Base-by-base conservation (phyloP, 768 basidiomycete genomes). In the Russula virescens region DNA sequence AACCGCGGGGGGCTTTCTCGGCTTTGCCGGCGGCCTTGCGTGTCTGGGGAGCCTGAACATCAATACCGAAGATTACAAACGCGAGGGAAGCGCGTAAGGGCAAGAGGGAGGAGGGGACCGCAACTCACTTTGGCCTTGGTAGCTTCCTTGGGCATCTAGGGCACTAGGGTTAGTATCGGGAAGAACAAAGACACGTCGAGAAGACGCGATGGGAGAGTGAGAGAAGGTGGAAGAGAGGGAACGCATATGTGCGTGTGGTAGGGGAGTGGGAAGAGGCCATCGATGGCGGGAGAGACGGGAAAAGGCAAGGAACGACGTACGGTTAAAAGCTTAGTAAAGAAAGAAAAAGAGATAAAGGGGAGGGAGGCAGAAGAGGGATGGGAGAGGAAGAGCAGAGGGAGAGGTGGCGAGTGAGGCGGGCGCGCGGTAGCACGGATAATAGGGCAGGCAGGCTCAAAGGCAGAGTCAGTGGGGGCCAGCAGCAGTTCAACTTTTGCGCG, bases 61-160 rank as follows among this genome's bases (percentile, higher is more conserved):
- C 21, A 71, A 53, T 46, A 66, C 42, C 40, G 40, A 58, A 26
- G 26, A 52, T 28, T 21, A 3, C 18, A n/a, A 38, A 63, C 38
- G 28, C 23, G 11, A 56, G 42, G 43, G 56, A 66, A 56, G 55
- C 56, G 64, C 63, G 66, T 58, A 31, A 28, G 61, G 31, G 61
- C 8, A 47, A 51, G 58, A 51, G 60, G 57, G 62, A 55, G 57
- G 53, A 55, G 43, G 56, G 14, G 47, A 65, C 71, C 71, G 68
- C 63, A 47, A 73, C 83, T 66, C 62, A 89, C 88, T 78, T 83
- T 88, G 67, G 85, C 78, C 76, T 88, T 87, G 46, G 83, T 76
- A 43, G 82, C 74, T 74, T 84, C 88, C 75, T 90, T 91, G 68
- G 89, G 89, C 90, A 91, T 92, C 86, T 83, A 70, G 68, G 63